A percentile compares a stretch with the other conserved stretches of the same genome.
Evolutionary conservation across 169 alveolate species (phyloP).

Genomic region (Plasmodium billcollinsi): DNA sequence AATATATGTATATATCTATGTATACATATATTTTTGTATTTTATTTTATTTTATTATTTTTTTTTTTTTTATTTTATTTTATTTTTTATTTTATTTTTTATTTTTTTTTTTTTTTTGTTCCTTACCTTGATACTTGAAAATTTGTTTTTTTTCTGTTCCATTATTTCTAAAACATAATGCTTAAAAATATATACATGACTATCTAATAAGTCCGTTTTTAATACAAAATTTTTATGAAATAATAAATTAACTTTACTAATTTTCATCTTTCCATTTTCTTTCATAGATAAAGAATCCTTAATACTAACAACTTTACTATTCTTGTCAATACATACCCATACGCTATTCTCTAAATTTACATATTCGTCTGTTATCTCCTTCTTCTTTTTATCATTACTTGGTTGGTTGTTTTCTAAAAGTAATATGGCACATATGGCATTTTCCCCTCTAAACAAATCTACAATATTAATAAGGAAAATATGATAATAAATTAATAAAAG

Average conservation of each 20-base stretch:
- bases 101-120: neutral
- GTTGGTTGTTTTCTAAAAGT: conserved; percentile 26
- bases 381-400: conserved; percentile 17
- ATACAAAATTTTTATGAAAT: conserved; percentile 33
- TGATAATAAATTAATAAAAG: neutral
- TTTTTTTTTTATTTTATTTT: neutral
- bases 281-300: conserved; percentile 50
- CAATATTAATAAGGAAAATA: neutral
- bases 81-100: neutral
- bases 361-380: conserved; percentile 40
- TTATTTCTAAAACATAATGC: conserved; percentile 43
- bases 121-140: conserved; percentile 59
- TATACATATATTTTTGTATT: neutral
- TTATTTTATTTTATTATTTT: neutral
- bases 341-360: conserved; percentile 47
- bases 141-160: conserved; percentile 28
- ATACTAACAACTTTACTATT: conserved; percentile 71
- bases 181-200: conserved; percentile 70
- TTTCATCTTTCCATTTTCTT: conserved; percentile 62
- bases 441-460: conserved; percentile 65
- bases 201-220: conserved; percentile 56
- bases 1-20: neutral
- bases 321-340: conserved; percentile 74
- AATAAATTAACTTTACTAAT: conserved; percentile 48
- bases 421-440: conserved; percentile 59